Percentiles rank a stretch among this genome's conserved stretches.
Evolutionary conservation across 2,329 filamentous ascomycete genomes (phyloP).

Genomic region (Diaporthe vexans): DNA sequence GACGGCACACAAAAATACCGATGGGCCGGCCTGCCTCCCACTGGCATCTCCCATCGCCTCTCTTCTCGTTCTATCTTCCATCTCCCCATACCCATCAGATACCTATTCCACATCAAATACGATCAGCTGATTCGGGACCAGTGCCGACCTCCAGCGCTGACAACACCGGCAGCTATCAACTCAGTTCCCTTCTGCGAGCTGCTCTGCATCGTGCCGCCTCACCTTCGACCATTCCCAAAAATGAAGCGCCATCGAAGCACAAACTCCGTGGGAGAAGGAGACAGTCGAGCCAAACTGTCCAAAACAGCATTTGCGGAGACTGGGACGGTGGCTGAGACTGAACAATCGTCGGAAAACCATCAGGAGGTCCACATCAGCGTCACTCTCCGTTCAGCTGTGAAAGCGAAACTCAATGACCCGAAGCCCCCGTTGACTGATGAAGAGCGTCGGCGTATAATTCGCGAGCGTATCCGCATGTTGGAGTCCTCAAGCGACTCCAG

Average conservation of each 20-base stretch:
- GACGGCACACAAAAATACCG: too few species aligned
- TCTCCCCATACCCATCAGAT: too few species aligned
- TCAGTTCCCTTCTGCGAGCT: background rate
- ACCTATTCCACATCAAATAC: too few species aligned
- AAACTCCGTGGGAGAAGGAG: background rate
- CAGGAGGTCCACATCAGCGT: background rate
- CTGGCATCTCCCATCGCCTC: too few species aligned
- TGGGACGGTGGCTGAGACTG: background rate
- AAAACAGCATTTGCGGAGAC: background rate
- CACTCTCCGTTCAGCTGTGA: background rate
- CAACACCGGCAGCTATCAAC: background rate
- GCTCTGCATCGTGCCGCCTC: background rate
- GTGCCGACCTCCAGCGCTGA: too few species aligned
- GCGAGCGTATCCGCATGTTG: too few species aligned
- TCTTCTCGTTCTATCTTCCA: too few species aligned
- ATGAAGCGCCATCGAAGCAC: conserved; percentile 11
- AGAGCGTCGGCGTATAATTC: too few species aligned
- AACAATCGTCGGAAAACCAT: background rate
- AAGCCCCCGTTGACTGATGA: background rate
- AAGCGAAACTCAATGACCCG: conserved; percentile 3
- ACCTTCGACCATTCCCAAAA: background rate
- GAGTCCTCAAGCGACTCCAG: background rate
- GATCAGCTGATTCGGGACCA: too few species aligned
- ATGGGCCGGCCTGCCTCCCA: too few species aligned
- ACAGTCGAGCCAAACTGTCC: background rate